A percentile compares a stretch with the other conserved stretches of the same genome.
These are phyloP conservation scores for Cyclocybe cylindracea DNA, from an alignment of 768 basidiomycete species.

Conservation along the genomic window DNA sequence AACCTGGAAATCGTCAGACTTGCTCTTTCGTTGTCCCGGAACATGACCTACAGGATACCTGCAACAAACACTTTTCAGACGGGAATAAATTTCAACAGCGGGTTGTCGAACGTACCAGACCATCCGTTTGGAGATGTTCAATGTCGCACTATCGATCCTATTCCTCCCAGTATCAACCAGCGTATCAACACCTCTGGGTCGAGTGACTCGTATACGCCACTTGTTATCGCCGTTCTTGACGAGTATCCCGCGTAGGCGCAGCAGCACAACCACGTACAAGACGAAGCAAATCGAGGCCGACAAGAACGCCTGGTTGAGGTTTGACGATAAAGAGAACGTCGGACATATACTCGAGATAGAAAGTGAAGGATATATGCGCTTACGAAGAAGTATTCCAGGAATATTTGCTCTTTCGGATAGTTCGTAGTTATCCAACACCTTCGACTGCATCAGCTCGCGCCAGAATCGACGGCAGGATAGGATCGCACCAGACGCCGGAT, in stretches of 20 bases:
- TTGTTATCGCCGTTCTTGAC: constrained; percentile 8
- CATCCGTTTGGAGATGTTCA: constrained; percentile 7
- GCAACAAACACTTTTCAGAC: background rate
- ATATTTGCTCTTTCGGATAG: constrained; percentile 38
- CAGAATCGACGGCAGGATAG: background rate
- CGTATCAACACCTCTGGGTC: constrained; percentile 4
- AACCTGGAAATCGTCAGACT: constrained; percentile 14
- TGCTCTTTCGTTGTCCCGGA: background rate
- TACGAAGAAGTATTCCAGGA: constrained; percentile 48
- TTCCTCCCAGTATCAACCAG: constrained; percentile 2
- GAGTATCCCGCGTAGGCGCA: constrained; percentile 14
- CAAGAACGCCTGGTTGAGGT: constrained; percentile 5
- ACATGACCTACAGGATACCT: constrained; percentile 13
- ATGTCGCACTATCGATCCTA: constrained; percentile 5
- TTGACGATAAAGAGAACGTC: background rate
- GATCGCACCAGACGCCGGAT: constrained; percentile 40
- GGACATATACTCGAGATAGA: background rate
- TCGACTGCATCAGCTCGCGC: background rate
- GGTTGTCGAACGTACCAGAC: constrained; percentile 6
- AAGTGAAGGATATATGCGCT: constrained; percentile 10
- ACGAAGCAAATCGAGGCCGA: constrained; percentile 11
- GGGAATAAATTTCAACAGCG: background rate
- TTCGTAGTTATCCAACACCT: constrained; percentile 44
- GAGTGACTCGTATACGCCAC: constrained; percentile 9
- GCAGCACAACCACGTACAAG: constrained; percentile 10